Base-by-base conservation (phyloP, 192 early-diverging fungal genomes). In the Radiomyces spectabilis region DNA sequence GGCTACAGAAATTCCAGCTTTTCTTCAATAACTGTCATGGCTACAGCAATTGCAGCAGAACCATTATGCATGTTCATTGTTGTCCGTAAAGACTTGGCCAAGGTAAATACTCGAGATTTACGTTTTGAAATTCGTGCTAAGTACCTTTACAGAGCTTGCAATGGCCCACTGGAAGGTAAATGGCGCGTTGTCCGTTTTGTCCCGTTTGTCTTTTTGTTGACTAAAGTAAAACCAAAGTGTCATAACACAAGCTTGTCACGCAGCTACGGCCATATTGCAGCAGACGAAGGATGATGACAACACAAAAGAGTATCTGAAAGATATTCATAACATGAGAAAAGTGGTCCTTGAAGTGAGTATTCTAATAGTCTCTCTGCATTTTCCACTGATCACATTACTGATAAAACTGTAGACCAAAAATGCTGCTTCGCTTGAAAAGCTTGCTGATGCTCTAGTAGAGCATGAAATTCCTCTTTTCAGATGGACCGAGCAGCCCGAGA, bases 401-500 rank as follows among this genome's bases (percentile, higher is more conserved):
- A n/a, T n/a, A n/a, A n/a, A n/a, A n/a, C n/a, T 19, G 18, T 55
- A 81, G 72, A 76, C 83, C 25, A 91, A 91, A 55, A 84, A 88
- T 56, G 58, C 78, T 10, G 61, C 73, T 38, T 80, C 85, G 7
- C 51, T 91, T 19, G 66, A 77, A 41, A 72, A 76, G 30, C 53
- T 87, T 27, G 74, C 74, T 13, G 70, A 66, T 7, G 72, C 65
- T 24, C 73, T 90, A 9, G 61, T 74, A 46, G 55, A 68, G 29
- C 55, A 82, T 41, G 48, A 70, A 30, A 75, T 88, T 10, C 79
- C 80, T 13, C 78, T 74, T 39, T 60, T 85, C 35, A 65, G 77
- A 48, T 90, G 88, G 88, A 73, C 72, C 19, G 88, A 90, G 55
- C 82, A 84, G 49, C 88, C 88, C 13, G 88, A 90, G 31, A 86